Evolutionary conservation across 2,329 filamentous ascomycete genomes (phyloP).

Genomic region (Nemania bipapillata): DNA sequence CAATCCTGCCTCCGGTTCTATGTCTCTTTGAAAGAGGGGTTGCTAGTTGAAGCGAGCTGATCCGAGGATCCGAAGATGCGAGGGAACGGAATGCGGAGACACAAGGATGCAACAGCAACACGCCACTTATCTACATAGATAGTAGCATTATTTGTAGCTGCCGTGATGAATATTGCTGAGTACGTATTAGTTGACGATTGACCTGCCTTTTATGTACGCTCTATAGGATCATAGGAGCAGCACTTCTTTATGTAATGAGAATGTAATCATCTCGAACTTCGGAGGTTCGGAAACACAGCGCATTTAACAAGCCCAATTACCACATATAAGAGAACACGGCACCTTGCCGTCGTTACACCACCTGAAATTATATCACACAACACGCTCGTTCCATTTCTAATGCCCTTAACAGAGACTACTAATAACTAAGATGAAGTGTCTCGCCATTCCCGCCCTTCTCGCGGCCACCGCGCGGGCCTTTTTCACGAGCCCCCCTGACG

Average conservation of each 20-base stretch:
- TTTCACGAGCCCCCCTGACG: neutral
- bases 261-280: neutral
- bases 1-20: neutral
- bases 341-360: neutral
- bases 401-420: neutral
- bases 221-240: neutral
- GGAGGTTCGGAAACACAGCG: too few relatives aligned
- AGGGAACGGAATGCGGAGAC: neutral
- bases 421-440: neutral
- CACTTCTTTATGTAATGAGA: neutral
- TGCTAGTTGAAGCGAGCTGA: neutral
- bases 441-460: slow-evolving; percentile 6
- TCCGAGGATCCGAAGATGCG: neutral
- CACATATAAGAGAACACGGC: neutral
- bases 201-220: slow-evolving; percentile 4
- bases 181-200: neutral
- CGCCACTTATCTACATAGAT: neutral
- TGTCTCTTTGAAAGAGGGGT: neutral
- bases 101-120: neutral
- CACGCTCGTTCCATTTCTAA: too few relatives aligned
- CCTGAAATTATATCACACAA: neutral
- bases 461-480: neutral
- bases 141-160: neutral
- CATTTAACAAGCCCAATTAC: too few relatives aligned
- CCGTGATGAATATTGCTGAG: neutral